Conservation (phyloP, 2,329 filamentous ascomycete species). For the Calonectria leucothoes region DNA sequence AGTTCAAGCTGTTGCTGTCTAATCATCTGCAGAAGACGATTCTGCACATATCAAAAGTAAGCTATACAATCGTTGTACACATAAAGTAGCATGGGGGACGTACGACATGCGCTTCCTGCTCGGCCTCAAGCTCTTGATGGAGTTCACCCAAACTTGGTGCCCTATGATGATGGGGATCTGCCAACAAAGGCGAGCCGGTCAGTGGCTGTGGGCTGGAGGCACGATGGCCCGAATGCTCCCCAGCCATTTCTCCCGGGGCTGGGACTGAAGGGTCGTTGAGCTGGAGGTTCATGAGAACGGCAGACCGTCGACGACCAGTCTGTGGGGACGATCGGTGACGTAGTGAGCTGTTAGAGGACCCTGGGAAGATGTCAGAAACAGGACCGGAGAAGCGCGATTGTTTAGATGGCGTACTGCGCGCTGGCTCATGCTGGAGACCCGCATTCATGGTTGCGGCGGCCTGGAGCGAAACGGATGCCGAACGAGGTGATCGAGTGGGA, state of each 20-base stretch:
- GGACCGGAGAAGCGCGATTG: not conserved
- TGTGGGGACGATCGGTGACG: constrained; percentile 58
- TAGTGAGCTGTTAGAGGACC: constrained; percentile 65
- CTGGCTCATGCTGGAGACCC: constrained; percentile 74
- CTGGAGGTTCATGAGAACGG: constrained; percentile 78
- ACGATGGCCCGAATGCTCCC: constrained; percentile 50
- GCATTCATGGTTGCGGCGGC: constrained; percentile 84
- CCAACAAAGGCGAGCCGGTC: constrained; percentile 59
- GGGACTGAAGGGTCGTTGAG: constrained; percentile 78
- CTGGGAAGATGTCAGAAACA: constrained; percentile 44
- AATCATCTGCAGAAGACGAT: constrained; percentile 82
- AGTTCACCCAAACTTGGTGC: constrained; percentile 80
- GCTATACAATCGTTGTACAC: not conserved
- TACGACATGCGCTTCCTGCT: constrained; percentile 83
- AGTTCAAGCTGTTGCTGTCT: constrained; percentile 80
- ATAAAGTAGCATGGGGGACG: constrained; percentile 40
- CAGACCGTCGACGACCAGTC: constrained; percentile 71
- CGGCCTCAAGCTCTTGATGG: constrained; percentile 82
- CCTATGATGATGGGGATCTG: constrained; percentile 72
- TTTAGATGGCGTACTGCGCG: constrained; percentile 59
- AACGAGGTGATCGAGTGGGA: constrained; percentile 71
- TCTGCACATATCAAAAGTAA: constrained; percentile 60
- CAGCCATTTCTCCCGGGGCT: constrained; percentile 75
- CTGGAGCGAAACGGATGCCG: constrained; percentile 77
- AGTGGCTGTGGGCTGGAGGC: constrained; percentile 58